A percentile compares a stretch with the other conserved stretches of the same genome.
Conservation (phyloP, 352 stramenopile species). For the Phytophthora agathidicida region DNA sequence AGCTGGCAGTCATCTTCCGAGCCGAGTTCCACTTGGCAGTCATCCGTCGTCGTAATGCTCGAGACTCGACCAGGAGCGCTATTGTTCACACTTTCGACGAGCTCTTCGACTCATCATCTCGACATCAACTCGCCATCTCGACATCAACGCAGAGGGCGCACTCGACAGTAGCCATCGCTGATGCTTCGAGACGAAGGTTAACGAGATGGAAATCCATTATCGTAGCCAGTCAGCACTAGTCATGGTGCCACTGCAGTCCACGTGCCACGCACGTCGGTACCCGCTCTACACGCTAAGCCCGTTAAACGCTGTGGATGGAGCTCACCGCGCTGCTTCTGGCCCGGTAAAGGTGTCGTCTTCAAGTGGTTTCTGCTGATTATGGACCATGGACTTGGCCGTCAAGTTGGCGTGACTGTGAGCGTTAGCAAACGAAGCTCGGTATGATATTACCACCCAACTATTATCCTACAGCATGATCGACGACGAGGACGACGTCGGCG, state of each 20-base stretch:
- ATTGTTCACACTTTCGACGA: conserved; percentile 10
- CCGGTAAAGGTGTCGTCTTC: conserved; percentile 10
- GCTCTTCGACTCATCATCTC: conserved; percentile 1
- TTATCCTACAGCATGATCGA: conserved; percentile 19
- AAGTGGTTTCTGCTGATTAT: background rate
- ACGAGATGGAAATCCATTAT: background rate
- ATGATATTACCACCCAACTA: conserved; percentile 12
- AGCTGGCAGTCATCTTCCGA: conserved; percentile 17
- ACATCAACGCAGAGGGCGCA: background rate
- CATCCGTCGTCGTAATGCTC: conserved; percentile 9
- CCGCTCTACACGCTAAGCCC: no score
- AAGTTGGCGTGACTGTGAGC: background rate
- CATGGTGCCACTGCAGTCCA: conserved; percentile 7
- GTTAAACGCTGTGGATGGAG: background rate
- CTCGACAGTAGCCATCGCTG: conserved; percentile 2
- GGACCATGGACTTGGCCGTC: conserved; percentile 18
- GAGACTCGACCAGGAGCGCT: background rate
- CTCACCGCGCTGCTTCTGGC: background rate
- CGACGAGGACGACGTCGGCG: conserved; percentile 26
- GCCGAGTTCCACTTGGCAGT: conserved; percentile 14
- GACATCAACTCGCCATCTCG: background rate
- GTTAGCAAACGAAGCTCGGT: conserved; percentile 18
- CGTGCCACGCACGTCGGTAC: background rate
- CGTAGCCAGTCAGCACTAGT: background rate
- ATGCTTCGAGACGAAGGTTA: conserved; percentile 3